phyloP scores from a whole-genome alignment of 805 yeast species.

The Wickerhamiella galacta region DNA sequence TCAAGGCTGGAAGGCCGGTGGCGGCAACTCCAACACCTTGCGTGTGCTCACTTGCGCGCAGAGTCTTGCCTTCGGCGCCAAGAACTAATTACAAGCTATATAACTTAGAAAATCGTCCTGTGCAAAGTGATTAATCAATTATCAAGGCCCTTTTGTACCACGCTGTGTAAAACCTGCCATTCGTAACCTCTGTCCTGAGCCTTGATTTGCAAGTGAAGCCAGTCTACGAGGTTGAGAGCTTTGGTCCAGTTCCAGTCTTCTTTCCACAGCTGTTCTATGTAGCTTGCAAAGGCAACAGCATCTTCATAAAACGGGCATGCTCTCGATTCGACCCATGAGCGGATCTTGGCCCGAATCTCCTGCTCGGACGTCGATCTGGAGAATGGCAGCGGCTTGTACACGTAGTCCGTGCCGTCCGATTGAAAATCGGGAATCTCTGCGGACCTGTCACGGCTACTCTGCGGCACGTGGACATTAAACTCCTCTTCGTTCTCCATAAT shows the following conservation, averaged over 20 bases:
- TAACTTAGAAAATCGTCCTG: neutral
- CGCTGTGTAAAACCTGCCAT: too few relatives aligned
- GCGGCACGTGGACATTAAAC: conserved; percentile 7
- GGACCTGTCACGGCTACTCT: too few relatives aligned
- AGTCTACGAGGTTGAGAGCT: conserved; percentile 11
- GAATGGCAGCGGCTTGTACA: neutral
- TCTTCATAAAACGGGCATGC: conserved; percentile 29
- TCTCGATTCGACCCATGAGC: conserved; percentile 22
- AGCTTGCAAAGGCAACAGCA: conserved; percentile 23
- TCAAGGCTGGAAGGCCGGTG: conserved; percentile 98
- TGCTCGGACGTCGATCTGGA: conserved; percentile 16
- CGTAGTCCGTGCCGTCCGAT: too few relatives aligned
- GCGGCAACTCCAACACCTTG: conserved; percentile 97
- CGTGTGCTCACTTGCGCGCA: conserved; percentile 37
- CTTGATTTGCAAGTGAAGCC: conserved; percentile 8
- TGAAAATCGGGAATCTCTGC: too few relatives aligned
- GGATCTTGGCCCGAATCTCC: conserved; percentile 23
- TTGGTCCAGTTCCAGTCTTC: conserved; percentile 17
- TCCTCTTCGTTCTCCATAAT: conserved; percentile 20
- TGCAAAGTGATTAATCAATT: neutral
- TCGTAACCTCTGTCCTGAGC: too few relatives aligned
- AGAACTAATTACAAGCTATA: neutral
- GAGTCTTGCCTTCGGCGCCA: too few relatives aligned
- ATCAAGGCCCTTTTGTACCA: conserved; percentile 4
- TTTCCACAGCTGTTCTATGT: conserved; percentile 19